A percentile compares a stretch with the other conserved stretches of the same genome.
phyloP scores from a whole-genome alignment of 1,284 basidiomycete species.

The Clitocybe nebularis region DNA sequence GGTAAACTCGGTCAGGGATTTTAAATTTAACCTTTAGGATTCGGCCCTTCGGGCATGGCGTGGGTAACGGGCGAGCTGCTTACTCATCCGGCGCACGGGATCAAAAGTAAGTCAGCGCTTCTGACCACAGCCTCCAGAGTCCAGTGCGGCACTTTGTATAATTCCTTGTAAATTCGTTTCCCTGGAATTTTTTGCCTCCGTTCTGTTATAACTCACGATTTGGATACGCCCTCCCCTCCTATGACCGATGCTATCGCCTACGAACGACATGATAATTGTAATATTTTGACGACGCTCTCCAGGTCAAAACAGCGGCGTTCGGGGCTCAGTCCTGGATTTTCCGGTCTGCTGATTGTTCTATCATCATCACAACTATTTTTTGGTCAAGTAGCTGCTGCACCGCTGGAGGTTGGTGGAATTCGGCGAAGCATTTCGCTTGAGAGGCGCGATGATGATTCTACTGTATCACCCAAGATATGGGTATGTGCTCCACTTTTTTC shows the following conservation, averaged over 20 bases:
- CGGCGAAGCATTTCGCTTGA: constrained; percentile 6
- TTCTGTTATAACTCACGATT: constrained; percentile 7
- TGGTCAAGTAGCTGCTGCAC: constrained; percentile 11
- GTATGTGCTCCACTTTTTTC: constrained; percentile 12
- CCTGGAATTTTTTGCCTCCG: constrained; percentile 3
- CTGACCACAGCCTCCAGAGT: neutral
- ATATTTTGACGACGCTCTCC: constrained; percentile 7
- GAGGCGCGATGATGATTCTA: neutral
- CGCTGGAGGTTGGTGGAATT: too few relatives aligned
- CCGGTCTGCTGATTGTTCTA: neutral
- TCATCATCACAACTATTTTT: constrained; percentile 7
- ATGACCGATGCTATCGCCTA: constrained; percentile 19
- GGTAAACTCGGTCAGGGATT: too few relatives aligned
- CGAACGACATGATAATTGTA: constrained; percentile 16
- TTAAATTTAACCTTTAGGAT: too few relatives aligned
- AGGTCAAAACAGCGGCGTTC: neutral
- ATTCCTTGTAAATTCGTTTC: neutral
- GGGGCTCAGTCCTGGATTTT: neutral
- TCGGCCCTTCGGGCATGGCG: too few relatives aligned
- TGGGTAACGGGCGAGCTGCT: too few relatives aligned
- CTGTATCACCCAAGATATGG: constrained; percentile 18
- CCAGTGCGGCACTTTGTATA: neutral
- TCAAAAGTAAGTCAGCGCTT: neutral
- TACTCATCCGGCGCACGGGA: neutral
- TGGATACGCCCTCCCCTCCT: neutral